A percentile compares a stretch with the other conserved stretches of the same genome.
These are phyloP conservation scores for Pisolithus marmoratus DNA, from an alignment of 768 basidiomycete genomes.

Conservation along the genomic window DNA sequence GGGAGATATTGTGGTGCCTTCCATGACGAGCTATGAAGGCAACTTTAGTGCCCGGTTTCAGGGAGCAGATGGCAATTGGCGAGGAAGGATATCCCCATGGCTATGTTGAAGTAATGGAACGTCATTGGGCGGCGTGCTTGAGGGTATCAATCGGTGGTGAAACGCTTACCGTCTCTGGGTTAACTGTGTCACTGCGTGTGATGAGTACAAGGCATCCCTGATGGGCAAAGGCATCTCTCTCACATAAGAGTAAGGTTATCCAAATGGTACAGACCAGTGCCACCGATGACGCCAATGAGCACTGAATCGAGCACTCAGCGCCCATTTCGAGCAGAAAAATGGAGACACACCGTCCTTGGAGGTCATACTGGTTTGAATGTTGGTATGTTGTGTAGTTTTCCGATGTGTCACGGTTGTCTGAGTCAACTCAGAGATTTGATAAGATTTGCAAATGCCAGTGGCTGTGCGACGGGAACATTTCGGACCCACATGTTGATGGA, in stretches of 20 bases:
- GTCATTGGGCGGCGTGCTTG: neutral
- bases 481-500: too few relatives aligned
- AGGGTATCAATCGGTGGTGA: neutral
- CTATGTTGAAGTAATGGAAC: slow-evolving; percentile 34
- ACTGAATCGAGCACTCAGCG: slow-evolving; percentile 37
- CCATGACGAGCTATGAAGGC: slow-evolving; percentile 95
- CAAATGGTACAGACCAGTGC: slow-evolving; percentile 88
- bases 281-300: slow-evolving; percentile 85
- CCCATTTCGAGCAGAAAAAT: neutral
- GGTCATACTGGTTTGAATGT: neutral
- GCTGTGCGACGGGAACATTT: too few relatives aligned
- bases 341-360: neutral
- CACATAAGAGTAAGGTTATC: slow-evolving; percentile 87
- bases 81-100: slow-evolving; percentile 93
- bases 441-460: too few relatives aligned
- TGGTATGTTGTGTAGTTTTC: too few relatives aligned
- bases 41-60: slow-evolving; percentile 72
- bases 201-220: neutral
- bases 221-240: slow-evolving; percentile 26
- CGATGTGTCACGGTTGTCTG: too few relatives aligned
- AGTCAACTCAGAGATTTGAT: too few relatives aligned
- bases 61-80: slow-evolving; percentile 86
- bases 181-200: slow-evolving; percentile 59
- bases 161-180: slow-evolving; percentile 69
- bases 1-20: slow-evolving; percentile 67